Evolutionary conservation across 140 eudicot species (phyloP).

Genomic region (Artemisia princeps): DNA sequence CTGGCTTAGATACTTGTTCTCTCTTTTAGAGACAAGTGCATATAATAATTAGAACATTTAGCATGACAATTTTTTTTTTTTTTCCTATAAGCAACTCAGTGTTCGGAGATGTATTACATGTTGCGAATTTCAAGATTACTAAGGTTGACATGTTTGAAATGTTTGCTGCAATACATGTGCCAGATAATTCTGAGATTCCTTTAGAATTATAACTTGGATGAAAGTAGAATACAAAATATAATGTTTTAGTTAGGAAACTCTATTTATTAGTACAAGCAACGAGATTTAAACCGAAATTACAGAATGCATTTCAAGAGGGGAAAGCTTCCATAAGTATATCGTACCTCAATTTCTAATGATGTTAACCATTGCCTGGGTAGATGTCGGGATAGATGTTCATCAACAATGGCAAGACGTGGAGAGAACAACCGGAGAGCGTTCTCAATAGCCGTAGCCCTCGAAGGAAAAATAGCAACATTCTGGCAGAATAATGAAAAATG

Average conservation of each 20-base stretch:
- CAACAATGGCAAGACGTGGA: slow-evolving; percentile 91
- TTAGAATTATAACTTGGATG: background rate
- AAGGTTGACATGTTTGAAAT: no score
- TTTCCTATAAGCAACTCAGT: no score
- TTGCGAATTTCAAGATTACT: no score
- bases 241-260: background rate
- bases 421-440: slow-evolving; percentile 71
- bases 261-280: slow-evolving; percentile 4
- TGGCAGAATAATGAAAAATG: slow-evolving; percentile 23
- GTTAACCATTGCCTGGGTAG: slow-evolving; percentile 86
- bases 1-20: no score
- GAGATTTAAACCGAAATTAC: background rate
- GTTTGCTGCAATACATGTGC: no score
- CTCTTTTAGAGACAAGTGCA: no score
- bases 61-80: no score
- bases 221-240: background rate
- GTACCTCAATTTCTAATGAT: slow-evolving; percentile 75
- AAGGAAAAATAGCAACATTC: slow-evolving; percentile 94
- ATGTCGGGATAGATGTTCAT: slow-evolving; percentile 70
- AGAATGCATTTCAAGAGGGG: background rate
- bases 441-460: slow-evolving; percentile 91
- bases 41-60: no score
- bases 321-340: slow-evolving; percentile 9
- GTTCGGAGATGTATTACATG: no score
- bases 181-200: no score